These are phyloP conservation scores for Lobosporangium transversale DNA, from an alignment of 192 early-diverging fungal genomes.

Conservation along the genomic window DNA sequence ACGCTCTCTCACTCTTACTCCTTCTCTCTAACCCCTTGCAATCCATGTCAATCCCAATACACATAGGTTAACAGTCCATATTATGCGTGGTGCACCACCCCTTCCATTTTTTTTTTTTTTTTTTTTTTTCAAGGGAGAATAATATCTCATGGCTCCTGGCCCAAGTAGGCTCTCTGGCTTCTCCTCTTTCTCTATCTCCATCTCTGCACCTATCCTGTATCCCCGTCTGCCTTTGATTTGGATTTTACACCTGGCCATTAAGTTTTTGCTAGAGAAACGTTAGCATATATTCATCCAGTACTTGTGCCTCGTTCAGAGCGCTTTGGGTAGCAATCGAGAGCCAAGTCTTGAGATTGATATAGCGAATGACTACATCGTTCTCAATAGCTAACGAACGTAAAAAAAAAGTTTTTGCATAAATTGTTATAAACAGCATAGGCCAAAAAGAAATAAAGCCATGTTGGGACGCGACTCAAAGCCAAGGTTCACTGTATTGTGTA, in stretches of 20 bases:
- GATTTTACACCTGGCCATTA: too few species aligned
- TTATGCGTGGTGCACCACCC: neutral
- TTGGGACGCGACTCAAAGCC: too few species aligned
- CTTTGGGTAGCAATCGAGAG: too few species aligned
- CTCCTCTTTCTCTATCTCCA: constrained; percentile 5
- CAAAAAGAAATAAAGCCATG: too few species aligned
- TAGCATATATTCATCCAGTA: neutral
- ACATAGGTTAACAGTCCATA: neutral
- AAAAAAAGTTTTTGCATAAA: too few species aligned
- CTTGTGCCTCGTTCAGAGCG: neutral
- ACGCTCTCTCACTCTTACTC: too few species aligned
- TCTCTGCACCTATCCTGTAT: constrained; percentile 17
- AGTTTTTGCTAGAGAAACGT: neutral
- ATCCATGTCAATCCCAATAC: constrained; percentile 16
- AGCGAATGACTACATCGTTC: too few species aligned
- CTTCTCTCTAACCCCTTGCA: constrained; percentile 4
- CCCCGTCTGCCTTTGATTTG: too few species aligned
- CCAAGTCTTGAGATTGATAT: too few species aligned
- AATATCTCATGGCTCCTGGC: constrained; percentile 8
- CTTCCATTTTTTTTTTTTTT: neutral
- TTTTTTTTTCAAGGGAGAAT: neutral
- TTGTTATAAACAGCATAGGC: too few species aligned
- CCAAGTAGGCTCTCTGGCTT: constrained; percentile 6
- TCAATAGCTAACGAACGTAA: too few species aligned
- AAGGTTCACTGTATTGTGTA: too few species aligned